Evolutionary conservation across 768 basidiomycete species (phyloP).

Genomic region (Hortiboletus campestris): DNA sequence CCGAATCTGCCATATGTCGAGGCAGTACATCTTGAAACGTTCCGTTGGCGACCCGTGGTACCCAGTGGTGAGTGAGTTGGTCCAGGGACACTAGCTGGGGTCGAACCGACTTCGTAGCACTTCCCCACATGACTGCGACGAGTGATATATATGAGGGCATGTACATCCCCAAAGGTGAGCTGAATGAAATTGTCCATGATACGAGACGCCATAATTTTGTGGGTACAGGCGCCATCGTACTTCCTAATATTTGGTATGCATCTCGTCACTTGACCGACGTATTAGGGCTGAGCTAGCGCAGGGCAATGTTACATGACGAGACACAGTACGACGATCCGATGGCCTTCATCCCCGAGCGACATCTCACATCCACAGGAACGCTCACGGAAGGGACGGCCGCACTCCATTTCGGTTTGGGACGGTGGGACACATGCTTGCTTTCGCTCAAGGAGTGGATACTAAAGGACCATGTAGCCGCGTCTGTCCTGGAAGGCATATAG

Average conservation of each 20-base stretch:
- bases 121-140: conserved; percentile 22
- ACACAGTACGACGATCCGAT: conserved; percentile 50
- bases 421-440: conserved; percentile 10
- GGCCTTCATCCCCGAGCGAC: conserved; percentile 55
- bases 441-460: background rate
- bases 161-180: conserved; percentile 30
- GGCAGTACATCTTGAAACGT: conserved; percentile 30
- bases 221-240: conserved; percentile 16
- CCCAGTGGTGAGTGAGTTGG: conserved; percentile 25
- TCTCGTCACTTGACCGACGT: background rate
- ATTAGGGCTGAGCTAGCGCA: conserved; percentile 15
- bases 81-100: background rate
- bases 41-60: conserved; percentile 31
- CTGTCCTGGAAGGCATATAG: conserved; percentile 37
- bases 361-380: conserved; percentile 33
- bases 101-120: conserved; percentile 7
- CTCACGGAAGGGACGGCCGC: conserved; percentile 2
- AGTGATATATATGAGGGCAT: conserved; percentile 31
- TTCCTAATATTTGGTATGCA: conserved; percentile 28
- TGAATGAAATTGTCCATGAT: background rate
- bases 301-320: conserved; percentile 51
- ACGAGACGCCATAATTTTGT: background rate
- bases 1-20: conserved; percentile 31
- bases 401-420: conserved; percentile 26
- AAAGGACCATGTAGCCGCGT: conserved; percentile 15